Evolutionary conservation across 2,329 filamentous ascomycete genomes (phyloP), one percentile per base, ranked within the genome.

Genomic region (Calonectria pauciramosa): DNA sequence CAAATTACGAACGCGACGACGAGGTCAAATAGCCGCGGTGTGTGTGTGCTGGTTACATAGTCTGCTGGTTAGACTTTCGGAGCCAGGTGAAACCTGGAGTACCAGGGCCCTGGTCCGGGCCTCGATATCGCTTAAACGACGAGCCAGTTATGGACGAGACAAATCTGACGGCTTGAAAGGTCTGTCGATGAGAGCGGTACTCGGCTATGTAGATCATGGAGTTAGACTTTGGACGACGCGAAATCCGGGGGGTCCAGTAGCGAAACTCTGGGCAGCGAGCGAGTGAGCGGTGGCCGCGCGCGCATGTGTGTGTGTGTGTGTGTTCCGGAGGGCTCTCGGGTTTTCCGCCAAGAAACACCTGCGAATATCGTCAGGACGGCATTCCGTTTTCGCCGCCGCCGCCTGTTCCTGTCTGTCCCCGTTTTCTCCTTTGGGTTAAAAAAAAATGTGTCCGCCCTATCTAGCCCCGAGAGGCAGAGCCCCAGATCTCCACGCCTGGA

Each of bases 161-260:
- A 11, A 23, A 63, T 41, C 26, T 63, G 56, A 63, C 34, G 18
- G n/a, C 5, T 26, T 16, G 38, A 36, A 23, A 20, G 23, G 13
- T 63, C 56, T 36, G 56, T 38, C 34, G 23, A 20, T 59, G 28
- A 23, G 32, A n/a, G 54, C 54, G 32, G 54, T 34, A 23, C 56
- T 38, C 34, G 56, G 56, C 56, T 38, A 41, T 41, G 56, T 63
- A 63, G 56, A 63, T 63, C 56, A 63, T 63, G n/a, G 56, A 41
- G 56, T 63, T 63, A 41, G 56, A 63, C 56, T 63, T 60, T 56
- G 5, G 32, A 60, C n/a, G 32, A 60, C 23, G 34, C 34, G 32
- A 60, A 60, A 60, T 60, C 56, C 34, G 56, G 56, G 56, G 56
- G 32, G 38, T 10, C 20, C 5, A 13, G 56, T 41, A 63, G 56